A percentile compares a stretch with the other conserved stretches of the same genome.
Conservation (phyloP, 306 rosid genomes). For the Cicer judaicum region DNA sequence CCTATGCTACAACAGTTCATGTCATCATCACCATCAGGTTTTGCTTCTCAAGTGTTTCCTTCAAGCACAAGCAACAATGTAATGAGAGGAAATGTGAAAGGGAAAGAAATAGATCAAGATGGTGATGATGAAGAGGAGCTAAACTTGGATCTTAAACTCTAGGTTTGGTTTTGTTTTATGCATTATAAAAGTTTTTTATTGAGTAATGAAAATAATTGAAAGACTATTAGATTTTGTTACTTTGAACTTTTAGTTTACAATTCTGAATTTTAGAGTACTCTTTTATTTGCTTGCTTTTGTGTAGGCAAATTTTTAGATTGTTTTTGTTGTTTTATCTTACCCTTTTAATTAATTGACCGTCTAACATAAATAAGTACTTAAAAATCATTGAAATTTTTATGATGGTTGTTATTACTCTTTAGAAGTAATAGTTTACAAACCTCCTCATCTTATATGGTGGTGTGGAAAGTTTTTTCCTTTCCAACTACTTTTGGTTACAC, state of each 20-base stretch:
- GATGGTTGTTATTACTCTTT: too few species aligned
- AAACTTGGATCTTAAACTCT: conserved; percentile 37
- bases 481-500: not conserved
- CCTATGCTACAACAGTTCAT: not conserved
- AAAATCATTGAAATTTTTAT: too few species aligned
- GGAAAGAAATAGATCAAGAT: not conserved
- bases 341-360: too few species aligned
- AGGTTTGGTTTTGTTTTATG: not conserved
- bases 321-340: not conserved
- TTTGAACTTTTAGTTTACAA: not conserved
- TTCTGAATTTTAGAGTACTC: not conserved
- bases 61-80: not conserved
- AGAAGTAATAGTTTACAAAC: too few species aligned
- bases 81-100: not conserved
- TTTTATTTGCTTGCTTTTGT: not conserved
- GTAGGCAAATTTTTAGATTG: not conserved
- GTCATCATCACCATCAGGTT: not conserved
- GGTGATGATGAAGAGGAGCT: not conserved
- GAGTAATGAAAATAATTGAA: not conserved
- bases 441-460: too few species aligned
- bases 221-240: not conserved
- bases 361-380: too few species aligned
- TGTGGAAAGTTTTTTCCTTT: too few species aligned
- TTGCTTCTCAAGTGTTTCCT: not conserved
- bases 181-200: not conserved